Evolutionary conservation across 257 asterid species (phyloP).

Genomic region (Leonotis leonurus): DNA sequence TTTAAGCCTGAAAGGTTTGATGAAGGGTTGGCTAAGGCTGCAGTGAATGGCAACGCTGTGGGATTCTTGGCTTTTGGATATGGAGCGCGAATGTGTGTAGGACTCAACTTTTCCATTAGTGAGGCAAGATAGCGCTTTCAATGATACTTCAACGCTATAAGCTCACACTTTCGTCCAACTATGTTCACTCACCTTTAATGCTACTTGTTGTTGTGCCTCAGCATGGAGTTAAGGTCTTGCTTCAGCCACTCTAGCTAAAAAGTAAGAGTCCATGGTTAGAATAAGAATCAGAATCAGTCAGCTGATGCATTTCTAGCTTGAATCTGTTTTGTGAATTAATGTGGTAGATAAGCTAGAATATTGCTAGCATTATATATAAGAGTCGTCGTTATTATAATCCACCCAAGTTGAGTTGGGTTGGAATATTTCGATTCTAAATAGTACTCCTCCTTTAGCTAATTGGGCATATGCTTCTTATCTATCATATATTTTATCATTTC

Average conservation of each 20-base stretch:
- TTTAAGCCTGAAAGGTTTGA: conserved; percentile 31
- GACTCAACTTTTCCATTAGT: conserved; percentile 21
- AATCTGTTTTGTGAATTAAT: no score
- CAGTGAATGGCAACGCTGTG: conserved; percentile 13
- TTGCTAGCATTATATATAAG: no score
- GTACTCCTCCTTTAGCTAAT: no score
- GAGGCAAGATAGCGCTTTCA: conserved; percentile 34
- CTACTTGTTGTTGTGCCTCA: conserved; percentile 23
- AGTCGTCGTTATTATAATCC: no score
- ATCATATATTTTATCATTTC: no score
- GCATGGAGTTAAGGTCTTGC: conserved; percentile 32
- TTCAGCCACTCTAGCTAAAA: conserved; percentile 24
- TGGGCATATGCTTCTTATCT: no score
- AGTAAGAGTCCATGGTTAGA: no score
- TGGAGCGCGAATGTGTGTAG: conserved; percentile 31
- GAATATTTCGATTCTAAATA: no score
- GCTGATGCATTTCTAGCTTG: no score
- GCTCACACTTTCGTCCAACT: conserved; percentile 24
- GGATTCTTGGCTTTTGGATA: conserved; percentile 31
- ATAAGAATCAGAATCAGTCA: no score
- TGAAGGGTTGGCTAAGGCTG: conserved; percentile 31
- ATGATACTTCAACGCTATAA: conserved; percentile 37
- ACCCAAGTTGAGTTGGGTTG: no score
- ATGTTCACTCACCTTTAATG: conserved; percentile 28
- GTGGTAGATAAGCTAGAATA: no score